Evolutionary conservation across 176 grass and related monocot species (phyloP), one percentile per base, ranked within the genome.

Genomic region (Alloteropsis semialata): DNA sequence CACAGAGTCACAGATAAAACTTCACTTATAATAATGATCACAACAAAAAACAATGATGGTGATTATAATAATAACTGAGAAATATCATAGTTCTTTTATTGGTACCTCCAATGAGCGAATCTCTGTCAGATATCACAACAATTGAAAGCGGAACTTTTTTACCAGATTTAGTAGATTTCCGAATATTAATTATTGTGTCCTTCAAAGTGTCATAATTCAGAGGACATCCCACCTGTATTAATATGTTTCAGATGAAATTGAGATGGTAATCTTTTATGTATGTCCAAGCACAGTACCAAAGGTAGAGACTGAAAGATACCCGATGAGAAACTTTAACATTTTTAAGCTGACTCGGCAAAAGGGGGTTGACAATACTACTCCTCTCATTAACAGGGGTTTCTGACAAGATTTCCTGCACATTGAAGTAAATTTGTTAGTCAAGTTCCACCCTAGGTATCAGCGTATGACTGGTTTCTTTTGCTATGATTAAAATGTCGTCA

Each of bases 161-260:
- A 76, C 79, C 65, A 73, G 75, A 73, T 67, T 91, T 88, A 41
- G 37, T 22, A 32, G 89, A 84, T 85, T 88, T 90, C 72, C 54
- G 86, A 63, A 90, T 72, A 43, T 87, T 92, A 77, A 90, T 84
- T 84, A 98, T 95, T 2, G 87, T 85, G 49, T 93, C 92, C 77
- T 98, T 98, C 48, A 98, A 37, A 76, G 77, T 90, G 54, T 98
- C 96, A 77, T 95, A 98, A 81, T 98, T 88, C 85, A 98, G 63
- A 17, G 92, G 96, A 84, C 87, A 95, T 27, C 96, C 96, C 69
- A 93, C 83, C 96, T 98, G 91, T 69, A 84, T 65, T 32, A 70
- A 61, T 67, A 82, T 61, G 67, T 75, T 53, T 78, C 41, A 67
- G 30, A 81, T 34, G 87, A 68, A 74, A 33, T 53, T 72, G 37